Conservation (phyloP, 352 stramenopile species). For the Phytophthora sp. region DNA sequence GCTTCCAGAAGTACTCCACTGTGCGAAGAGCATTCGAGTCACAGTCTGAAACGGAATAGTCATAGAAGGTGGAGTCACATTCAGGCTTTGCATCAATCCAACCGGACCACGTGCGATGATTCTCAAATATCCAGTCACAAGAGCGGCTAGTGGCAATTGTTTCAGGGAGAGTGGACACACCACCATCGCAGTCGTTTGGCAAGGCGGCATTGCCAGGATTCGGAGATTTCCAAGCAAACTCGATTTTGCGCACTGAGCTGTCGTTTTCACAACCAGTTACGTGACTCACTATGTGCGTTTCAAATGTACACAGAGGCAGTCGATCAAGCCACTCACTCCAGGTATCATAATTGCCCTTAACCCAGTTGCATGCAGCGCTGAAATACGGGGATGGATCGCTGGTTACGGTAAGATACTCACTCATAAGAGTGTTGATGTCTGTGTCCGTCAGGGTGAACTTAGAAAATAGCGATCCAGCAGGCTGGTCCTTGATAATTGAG, state of each 20-base stretch:
- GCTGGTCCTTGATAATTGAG: constrained; percentile 26
- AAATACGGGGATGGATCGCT: constrained; percentile 41
- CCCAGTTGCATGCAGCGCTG: constrained; percentile 49
- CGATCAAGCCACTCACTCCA: constrained; percentile 57
- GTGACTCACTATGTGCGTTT: constrained; percentile 31
- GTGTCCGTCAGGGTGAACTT: constrained; percentile 41
- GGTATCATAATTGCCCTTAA: constrained; percentile 52
- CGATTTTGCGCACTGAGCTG: constrained; percentile 19
- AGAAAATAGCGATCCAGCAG: constrained; percentile 33
- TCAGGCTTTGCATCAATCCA: constrained; percentile 40
- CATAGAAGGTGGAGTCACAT: constrained; percentile 54
- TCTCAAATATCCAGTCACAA: constrained; percentile 49
- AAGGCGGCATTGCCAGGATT: constrained; percentile 38
- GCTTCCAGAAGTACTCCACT: constrained; percentile 46
- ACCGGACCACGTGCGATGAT: constrained; percentile 24
- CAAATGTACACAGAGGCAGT: constrained; percentile 41
- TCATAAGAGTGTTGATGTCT: constrained; percentile 48
- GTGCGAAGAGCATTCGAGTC: constrained; percentile 26
- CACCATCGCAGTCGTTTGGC: constrained; percentile 55
- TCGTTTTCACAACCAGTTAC: constrained; percentile 35
- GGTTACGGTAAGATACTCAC: constrained; percentile 16
- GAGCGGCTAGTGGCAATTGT: constrained; percentile 44
- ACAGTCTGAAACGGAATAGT: constrained; percentile 44
- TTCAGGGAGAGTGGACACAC: constrained; percentile 24
- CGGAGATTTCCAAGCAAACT: constrained; percentile 47